Evolutionary conservation across 2,329 filamentous ascomycete genomes (phyloP), one percentile per base, ranked within the genome.

Genomic region (Fusarium nisikadoi): DNA sequence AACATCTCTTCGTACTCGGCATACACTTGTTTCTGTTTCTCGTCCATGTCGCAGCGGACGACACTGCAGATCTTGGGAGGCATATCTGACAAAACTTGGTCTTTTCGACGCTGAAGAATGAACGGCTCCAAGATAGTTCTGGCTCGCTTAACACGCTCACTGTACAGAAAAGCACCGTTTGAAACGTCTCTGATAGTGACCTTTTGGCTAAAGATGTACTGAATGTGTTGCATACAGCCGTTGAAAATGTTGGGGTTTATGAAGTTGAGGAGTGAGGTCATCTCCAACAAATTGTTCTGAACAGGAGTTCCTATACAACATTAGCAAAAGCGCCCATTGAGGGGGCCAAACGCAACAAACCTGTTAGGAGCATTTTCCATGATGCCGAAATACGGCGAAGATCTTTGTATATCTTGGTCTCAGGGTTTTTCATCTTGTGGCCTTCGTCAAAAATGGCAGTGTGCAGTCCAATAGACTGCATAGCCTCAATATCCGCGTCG

Each of bases 51-150:
- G 80, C 95, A 98, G 77, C 92, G 92, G 68, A 95, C 90, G 3
- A 98, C 91, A 7, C 90, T 89, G 66, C 91, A 90, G 16, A 88
- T 90, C 84, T 98, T 98, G 56, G 87, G 85, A 0, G 96, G 95
- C 71, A 99, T 87, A 77, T 96, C 92, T 50, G 85, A 85, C n/a
- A 98, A 87, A 13, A 98, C 95, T 77, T 98, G 94, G 53, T 93
- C 90, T 84, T 99, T 99, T 83, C 96, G 95, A 12, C 96, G 90
- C 70, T 97, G 94, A 6, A 99, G 85, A 59, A 99, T 96, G 79
- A 99, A 99, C 0, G 96, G 96, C 29, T 95, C 94, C 77, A 99
- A 90, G 85, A 99, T 99, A 1, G 93, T 94, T 60, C 95, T 91
- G 5, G 96, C 96, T 47, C 95, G 89, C 63, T 90, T 89, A 63